Evolutionary conservation across 345 rosid species (phyloP), one percentile per base, ranked within the genome.

Genomic region (Luvunga scandens): DNA sequence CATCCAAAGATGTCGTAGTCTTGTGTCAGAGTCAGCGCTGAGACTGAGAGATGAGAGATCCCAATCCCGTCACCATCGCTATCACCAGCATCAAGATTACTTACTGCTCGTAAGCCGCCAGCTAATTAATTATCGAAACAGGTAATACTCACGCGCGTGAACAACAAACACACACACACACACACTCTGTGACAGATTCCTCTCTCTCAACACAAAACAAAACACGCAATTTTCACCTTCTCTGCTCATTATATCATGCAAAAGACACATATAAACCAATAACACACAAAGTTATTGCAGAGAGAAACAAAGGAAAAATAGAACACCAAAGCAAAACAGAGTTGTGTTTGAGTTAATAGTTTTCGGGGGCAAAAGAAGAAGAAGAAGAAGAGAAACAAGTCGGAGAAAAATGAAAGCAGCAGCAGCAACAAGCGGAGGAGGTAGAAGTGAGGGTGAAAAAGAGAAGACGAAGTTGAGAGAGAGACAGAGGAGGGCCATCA

Each of bases 401-500:
- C 18, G 5, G 39, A 7, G 33, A 64, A 64, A 31, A 18, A 66
- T 66, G 69, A 33, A 66, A 66, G 45, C 45, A 66, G 25, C 45
- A 66, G 25, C 16, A 14, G 27, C 45, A 4, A 12, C 45, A 34
- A 8, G 38, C 4, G 25, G 45, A 19, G 36, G 67, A 14, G 72
- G 65, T 33, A 84, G 87, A 76, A 84, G 86, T 28, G 89, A 85
- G 64, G 85, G 79, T 31, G 91, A 88, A n/a, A 86, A 83, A 81
- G 88, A 88, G 81, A 86, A 76, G 80, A 88, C 88, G 38, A 86
- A 86, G 81, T 59, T 86, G 77, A 84, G 88, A 36, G 91, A 88
- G 78, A 83, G 91, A 63, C 85, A 84, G 66, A 85, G 89, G 77
- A 83, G 89, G 42, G 88, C 85, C 13, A 82, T 88, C 39, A 86